A percentile compares a stretch with the other conserved stretches of the same genome.
phyloP scores from a whole-genome alignment of 306 rosid species.

The Notholithocarpus densiflorus region DNA sequence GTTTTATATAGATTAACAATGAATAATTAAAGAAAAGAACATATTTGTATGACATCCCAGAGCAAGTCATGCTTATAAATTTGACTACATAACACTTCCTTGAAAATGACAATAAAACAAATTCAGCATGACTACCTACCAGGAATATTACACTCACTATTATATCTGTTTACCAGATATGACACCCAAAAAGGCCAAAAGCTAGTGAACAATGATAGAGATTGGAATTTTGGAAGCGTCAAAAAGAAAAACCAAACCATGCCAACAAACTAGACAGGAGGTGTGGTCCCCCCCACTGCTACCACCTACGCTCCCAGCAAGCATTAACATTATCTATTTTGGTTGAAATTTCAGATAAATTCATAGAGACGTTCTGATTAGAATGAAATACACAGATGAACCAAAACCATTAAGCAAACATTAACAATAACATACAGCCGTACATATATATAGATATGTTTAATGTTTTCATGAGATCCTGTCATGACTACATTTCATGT shows the following conservation, averaged over 20 bases:
- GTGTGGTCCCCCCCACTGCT: neutral
- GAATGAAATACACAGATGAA: neutral
- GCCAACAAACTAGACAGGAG: neutral
- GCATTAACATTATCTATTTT: neutral
- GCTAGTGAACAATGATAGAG: neutral
- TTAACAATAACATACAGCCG: neutral
- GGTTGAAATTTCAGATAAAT: neutral
- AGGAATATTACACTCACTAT: neutral
- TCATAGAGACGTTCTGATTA: neutral
- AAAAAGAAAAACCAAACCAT: neutral
- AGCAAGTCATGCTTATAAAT: neutral
- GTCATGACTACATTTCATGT: constrained; percentile 37
- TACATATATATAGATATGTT: neutral
- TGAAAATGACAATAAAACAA: constrained; percentile 20
- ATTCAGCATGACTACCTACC: constrained; percentile 11
- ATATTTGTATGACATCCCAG: neutral
- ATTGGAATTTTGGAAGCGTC: neutral
- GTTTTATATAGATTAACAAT: neutral
- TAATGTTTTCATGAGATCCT: constrained; percentile 23
- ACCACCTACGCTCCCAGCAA: neutral
- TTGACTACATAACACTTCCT: constrained; percentile 9
- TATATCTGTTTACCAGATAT: neutral
- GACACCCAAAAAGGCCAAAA: neutral
- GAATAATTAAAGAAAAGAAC: neutral
- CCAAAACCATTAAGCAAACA: constrained; percentile 5